Base-by-base conservation (phyloP, 2,329 filamentous ascomycete species). In the Lachnellula subtilissima region DNA sequence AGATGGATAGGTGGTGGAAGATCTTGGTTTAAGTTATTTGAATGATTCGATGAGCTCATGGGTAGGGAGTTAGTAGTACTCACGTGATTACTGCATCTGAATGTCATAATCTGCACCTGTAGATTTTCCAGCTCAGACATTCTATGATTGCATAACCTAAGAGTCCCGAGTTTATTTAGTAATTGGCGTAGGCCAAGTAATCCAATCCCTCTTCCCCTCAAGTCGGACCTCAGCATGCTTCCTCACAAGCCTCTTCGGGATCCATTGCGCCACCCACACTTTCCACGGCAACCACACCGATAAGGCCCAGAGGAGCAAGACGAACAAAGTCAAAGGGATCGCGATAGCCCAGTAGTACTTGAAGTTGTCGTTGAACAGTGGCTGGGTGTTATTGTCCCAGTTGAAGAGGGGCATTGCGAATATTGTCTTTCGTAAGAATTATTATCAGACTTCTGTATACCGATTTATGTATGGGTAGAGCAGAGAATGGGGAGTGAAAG, bases 291-390 rank as follows among this genome's bases (percentile, higher is more conserved):
- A 23, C 50, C 50, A 52, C 6, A 52, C 50, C 35, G 19, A 15
- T 22, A 52, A 35, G 5, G 40, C 50, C 50, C 50, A 52, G 17
- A 46, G 14, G 5, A 52, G 6, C n/a, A 52, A 25, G 8, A 52
- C 50, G 3, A 52, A 23, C 5, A 46, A 14, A 1, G 50, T 52
- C n/a, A 52, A 36, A 4, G 50, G 50, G 14, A 52, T 17, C 4
- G 50, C 50, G 25, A 52, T 52, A 15, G 50, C 50, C 50, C 50
- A 52, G n/a, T 52, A 52, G 17, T 52, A 52, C 28, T 52, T 52
- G 50, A 52, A 52, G n/a, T 40, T 42, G 3, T 45, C 39, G 4
- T 46, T 52, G 39, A 52, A 17, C 11, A 42, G 9, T 2, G 40
- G 50, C 23, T 46, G 39, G n/a, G 5, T 5, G 39, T 14, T 25